Evolutionary conservation across 2,329 filamentous ascomycete genomes (phyloP), one percentile per base, ranked within the genome.

Genomic region (Pestalotiopsis sp.): DNA sequence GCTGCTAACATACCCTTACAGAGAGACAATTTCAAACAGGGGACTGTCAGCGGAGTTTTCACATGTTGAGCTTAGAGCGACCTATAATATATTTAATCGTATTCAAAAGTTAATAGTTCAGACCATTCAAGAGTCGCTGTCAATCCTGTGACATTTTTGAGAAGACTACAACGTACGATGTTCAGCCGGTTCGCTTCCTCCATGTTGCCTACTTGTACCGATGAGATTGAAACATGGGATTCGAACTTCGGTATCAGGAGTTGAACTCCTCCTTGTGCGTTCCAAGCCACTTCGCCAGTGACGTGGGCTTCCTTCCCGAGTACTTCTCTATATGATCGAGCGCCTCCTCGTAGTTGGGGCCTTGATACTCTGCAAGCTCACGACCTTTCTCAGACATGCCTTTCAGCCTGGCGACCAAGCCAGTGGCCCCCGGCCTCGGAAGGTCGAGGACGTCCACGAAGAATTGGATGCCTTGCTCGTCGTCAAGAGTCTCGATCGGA

Each of bases 11-110:
- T n/a, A 4, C 7, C 35, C 3, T 61, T 35, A 7, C 4, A 66
- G 64, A 67, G 66, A 17, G 22, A 35, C n/a, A 59, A 68, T 26
- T 68, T 59, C 60, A 6, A 52, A 14, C 13, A 26, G 3, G 39
- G 39, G 17, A 40, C 64, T 35, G 58, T 66, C 39, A 24, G 65
- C 13, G 65, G 57, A 9, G 57, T 57, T 2, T 66, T 66, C 24
- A 61, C 65, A 39, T 66, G 65, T 39, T 58, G 20, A 52, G 17
- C 5, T 6, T 9, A 35, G 30, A 35, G 7, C 7, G 2, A 9
- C 30, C 30, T 9, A 35, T 35, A 9, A 35, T 35, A 35, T 35
- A 30, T 35, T 9, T 35, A 9, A 1, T 35, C 30, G 30, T 9
- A 2, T 35, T 9, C 30, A 35, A 9, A 35, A 35, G 7, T 35